Base-by-base conservation (phyloP, 352 stramenopile species). In the Plasmopara muralis region DNA sequence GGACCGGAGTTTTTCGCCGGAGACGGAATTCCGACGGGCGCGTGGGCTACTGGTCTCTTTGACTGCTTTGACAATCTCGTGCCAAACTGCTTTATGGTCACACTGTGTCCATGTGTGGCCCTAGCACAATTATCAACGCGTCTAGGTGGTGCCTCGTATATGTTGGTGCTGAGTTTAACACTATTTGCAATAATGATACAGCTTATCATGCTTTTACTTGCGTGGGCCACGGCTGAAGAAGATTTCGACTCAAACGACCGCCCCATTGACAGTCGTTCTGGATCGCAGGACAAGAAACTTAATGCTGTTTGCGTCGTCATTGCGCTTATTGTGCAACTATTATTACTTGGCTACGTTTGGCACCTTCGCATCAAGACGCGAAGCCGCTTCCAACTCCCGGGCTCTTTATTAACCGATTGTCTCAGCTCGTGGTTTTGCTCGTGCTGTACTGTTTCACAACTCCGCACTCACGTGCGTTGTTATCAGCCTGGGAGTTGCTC, bases 81-180 rank as follows among this genome's bases (percentile, higher is more conserved):
- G 40, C 74, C 74, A 38, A 85, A 85, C 42, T 68, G 74, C 53
- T 61, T 67, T 34, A 75, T 83, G 69, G 66, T 74, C 29, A 70
- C 58, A 2, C 62, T 60, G 9, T 77, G 63, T 18, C 69, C 71
- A 2, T 85, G 71, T 43, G 68, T 83, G 42, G 63, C 72, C 13
- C 15, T 83, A 43, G 72, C 72, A 0, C 74, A 85, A 41, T 68
- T 83, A 46, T 68, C 65, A 0, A 56, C 62, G 4, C 69, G 74
- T 9, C 18, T 85, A 8, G 66, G 60, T 8, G 50, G 74, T 18
- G 59, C 53, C 9, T 63, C 60, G 7, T 83, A 71, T 57, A 35
- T 38, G 40, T 29, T 61, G 28, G 47, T 59, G 28, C 48, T 74
- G 33, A 39, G 61, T 38, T 35, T 65, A 10, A 47, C 73, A 38